Conservation (phyloP, 2,329 filamentous ascomycete species). For the Fusarium scirpi region DNA sequence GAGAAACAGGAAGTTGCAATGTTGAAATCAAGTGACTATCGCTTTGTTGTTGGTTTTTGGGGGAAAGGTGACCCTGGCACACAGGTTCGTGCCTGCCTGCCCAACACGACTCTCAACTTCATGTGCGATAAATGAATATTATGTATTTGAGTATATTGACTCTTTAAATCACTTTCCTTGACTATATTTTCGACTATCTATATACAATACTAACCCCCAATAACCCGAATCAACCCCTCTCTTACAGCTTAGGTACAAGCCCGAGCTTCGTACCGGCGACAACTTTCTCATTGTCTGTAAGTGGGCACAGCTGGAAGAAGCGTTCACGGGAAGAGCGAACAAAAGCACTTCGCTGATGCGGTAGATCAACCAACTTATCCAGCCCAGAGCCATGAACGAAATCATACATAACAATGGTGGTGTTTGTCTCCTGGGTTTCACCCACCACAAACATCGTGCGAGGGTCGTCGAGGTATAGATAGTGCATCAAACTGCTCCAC, state of each 20-base stretch:
- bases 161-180: background rate
- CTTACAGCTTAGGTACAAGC: constrained; percentile 65
- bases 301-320: constrained; percentile 76
- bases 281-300: constrained; percentile 67
- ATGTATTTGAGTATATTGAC: background rate
- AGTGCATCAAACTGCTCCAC: constrained; percentile 73
- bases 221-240: background rate
- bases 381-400: constrained; percentile 78
- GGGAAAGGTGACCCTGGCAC: background rate
- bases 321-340: constrained; percentile 73
- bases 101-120: background rate
- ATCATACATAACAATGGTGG: constrained; percentile 79
- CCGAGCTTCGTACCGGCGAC: constrained; percentile 66
- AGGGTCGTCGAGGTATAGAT: constrained; percentile 70
- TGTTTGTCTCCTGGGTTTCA: constrained; percentile 79
- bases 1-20: background rate
- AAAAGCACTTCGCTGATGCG: constrained; percentile 77
- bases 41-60: background rate
- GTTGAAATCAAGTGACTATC: background rate
- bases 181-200: background rate
- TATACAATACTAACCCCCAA: background rate
- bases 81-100: background rate
- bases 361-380: constrained; percentile 78
- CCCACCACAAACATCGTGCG: constrained; percentile 69
- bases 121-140: background rate